These are phyloP conservation scores for Mikania micrantha DNA, from an alignment of 129 eudicot species.

Conservation along the genomic window DNA sequence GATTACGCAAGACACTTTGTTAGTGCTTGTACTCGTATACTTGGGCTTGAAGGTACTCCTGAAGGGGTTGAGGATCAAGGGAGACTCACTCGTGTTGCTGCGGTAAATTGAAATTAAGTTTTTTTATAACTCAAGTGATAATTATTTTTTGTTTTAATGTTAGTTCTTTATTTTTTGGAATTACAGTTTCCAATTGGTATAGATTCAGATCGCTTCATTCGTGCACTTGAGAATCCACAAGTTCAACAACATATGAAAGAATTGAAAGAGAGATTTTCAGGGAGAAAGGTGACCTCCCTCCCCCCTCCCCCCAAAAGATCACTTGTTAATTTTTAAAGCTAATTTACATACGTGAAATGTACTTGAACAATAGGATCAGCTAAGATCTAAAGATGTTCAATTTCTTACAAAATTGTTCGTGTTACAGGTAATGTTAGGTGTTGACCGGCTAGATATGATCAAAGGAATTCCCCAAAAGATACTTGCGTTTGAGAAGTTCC, in stretches of 20 bases:
- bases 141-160: not conserved
- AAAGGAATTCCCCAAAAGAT: slow-evolving; percentile 98
- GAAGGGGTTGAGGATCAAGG: slow-evolving; percentile 99
- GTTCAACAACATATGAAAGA: slow-evolving; percentile 77
- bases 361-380: not conserved
- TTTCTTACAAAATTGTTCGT: not conserved
- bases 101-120: slow-evolving; percentile 37
- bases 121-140: not conserved
- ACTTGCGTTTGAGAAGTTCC: slow-evolving; percentile 92
- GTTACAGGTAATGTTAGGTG: slow-evolving; percentile 88
- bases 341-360: not conserved
- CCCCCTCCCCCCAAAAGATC: too few relatives aligned
- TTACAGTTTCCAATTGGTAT: slow-evolving; percentile 92
- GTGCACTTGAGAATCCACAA: slow-evolving; percentile 64
- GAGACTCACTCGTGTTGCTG: slow-evolving; percentile 89
- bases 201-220: slow-evolving; percentile 85
- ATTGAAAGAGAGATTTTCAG: slow-evolving; percentile 74
- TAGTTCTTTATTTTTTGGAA: slow-evolving; percentile 8
- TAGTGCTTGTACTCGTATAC: slow-evolving; percentile 96
- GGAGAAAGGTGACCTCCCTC: slow-evolving; percentile 72
- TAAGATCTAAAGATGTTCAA: not conserved
- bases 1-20: slow-evolving; percentile 99
- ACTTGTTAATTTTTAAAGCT: not conserved
- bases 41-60: slow-evolving; percentile 98
- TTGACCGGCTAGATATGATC: slow-evolving; percentile 92